These are phyloP conservation scores for Tolypocladium amazonense DNA, from an alignment of 2,329 filamentous ascomycete species.

Conservation along the genomic window DNA sequence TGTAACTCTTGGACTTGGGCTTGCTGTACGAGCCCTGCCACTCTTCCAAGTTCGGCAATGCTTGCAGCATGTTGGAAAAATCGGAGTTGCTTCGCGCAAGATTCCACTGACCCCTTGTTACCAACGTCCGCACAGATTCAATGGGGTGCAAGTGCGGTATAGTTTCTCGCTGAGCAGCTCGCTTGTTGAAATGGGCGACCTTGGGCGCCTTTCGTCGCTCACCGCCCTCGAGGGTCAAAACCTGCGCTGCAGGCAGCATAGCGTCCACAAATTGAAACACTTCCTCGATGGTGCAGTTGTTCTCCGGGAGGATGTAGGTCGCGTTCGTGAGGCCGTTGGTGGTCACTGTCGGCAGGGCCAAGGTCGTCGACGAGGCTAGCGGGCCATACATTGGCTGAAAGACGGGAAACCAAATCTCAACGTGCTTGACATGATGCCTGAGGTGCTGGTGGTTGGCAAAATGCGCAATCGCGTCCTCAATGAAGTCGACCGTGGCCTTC, in stretches of 20 bases:
- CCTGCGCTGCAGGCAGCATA: slow-evolving; percentile 48
- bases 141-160: slow-evolving; percentile 33
- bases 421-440: slow-evolving; percentile 54
- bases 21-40: slow-evolving; percentile 59
- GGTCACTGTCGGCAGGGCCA: slow-evolving; percentile 40
- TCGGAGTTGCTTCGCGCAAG: slow-evolving; percentile 54
- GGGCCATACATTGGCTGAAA: slow-evolving; percentile 48
- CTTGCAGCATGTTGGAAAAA: slow-evolving; percentile 49
- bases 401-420: slow-evolving; percentile 71
- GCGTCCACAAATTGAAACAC: slow-evolving; percentile 53
- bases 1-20: slow-evolving; percentile 63
- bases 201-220: slow-evolving; percentile 66
- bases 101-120: slow-evolving; percentile 71
- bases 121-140: slow-evolving; percentile 51
- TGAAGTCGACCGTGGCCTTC: slow-evolving; percentile 55
- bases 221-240: slow-evolving; percentile 66
- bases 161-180: slow-evolving; percentile 10
- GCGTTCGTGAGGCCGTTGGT: slow-evolving; percentile 45
- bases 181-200: slow-evolving; percentile 31
- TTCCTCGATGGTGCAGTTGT: slow-evolving; percentile 61
- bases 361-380: slow-evolving; percentile 28
- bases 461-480: slow-evolving; percentile 49
- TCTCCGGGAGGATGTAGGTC: slow-evolving; percentile 46
- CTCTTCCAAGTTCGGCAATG: slow-evolving; percentile 54
- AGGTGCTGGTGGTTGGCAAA: slow-evolving; percentile 50